These are phyloP conservation scores for Dicorynia guianensis DNA, from an alignment of 306 rosid species.

Conservation along the genomic window DNA sequence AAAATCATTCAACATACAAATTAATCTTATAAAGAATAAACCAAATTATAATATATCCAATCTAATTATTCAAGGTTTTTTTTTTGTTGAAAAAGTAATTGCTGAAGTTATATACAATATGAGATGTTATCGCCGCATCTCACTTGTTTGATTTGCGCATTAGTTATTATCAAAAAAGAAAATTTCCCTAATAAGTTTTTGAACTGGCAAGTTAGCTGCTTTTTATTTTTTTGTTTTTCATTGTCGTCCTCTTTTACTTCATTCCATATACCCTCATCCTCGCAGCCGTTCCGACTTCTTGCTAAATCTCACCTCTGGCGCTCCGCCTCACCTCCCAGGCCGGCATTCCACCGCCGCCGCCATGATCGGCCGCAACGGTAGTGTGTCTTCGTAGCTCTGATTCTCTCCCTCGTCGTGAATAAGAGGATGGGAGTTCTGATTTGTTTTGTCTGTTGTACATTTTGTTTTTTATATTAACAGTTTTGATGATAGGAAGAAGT, in stretches of 20 bases:
- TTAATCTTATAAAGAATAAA: too few relatives aligned
- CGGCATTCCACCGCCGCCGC: neutral
- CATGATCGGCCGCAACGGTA: neutral
- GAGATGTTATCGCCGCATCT: too few relatives aligned
- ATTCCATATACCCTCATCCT: neutral
- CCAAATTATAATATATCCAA: too few relatives aligned
- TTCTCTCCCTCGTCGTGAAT: constrained; percentile 8
- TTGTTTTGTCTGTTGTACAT: neutral
- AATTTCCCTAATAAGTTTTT: too few relatives aligned
- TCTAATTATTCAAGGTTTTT: too few relatives aligned
- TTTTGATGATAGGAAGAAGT: neutral
- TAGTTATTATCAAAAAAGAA: too few relatives aligned
- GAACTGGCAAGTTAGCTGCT: too few relatives aligned
- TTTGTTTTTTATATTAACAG: neutral
- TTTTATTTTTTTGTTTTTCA: too few relatives aligned
- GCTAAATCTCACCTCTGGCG: neutral
- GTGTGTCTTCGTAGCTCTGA: neutral
- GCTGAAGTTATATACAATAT: too few relatives aligned
- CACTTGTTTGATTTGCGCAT: too few relatives aligned
- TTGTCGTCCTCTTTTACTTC: neutral
- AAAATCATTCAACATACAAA: too few relatives aligned
- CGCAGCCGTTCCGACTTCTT: neutral
- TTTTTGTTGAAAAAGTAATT: too few relatives aligned
- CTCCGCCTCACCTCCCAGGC: neutral
- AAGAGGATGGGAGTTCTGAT: constrained; percentile 1